These are phyloP conservation scores for Linum usitatissimum DNA, from an alignment of 345 rosid species.

Conservation along the genomic window DNA sequence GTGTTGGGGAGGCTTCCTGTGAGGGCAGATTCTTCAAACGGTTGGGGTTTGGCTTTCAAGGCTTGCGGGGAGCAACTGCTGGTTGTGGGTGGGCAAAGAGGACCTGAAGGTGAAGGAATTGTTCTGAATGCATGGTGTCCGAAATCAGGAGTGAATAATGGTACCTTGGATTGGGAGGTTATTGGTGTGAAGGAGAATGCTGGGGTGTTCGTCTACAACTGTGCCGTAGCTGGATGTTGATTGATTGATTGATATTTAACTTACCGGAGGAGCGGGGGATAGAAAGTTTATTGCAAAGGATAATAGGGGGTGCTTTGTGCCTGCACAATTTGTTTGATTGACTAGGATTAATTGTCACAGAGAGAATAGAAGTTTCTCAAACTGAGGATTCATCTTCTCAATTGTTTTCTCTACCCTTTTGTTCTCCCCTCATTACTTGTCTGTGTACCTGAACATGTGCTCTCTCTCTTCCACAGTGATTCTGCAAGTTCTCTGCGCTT, in stretches of 20 bases:
- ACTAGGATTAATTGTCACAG: background rate
- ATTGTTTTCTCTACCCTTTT: background rate
- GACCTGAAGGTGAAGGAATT: conserved; percentile 52
- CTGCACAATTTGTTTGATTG: background rate
- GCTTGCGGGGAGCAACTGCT: conserved; percentile 58
- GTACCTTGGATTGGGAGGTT: conserved; percentile 68
- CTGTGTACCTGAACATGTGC: background rate
- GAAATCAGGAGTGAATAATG: conserved; percentile 41
- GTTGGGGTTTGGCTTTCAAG: conserved; percentile 85
- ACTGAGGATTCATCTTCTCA: background rate
- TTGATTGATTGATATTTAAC: background rate
- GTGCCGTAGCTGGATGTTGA: conserved; percentile 78
- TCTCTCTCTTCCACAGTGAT: background rate
- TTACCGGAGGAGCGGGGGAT: background rate
- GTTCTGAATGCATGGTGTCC: conserved; percentile 79
- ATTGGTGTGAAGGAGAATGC: conserved; percentile 58
- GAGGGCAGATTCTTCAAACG: conserved; percentile 62
- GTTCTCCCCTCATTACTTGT: background rate
- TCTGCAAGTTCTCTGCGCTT: background rate
- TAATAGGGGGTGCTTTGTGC: background rate
- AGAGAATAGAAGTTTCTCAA: background rate
- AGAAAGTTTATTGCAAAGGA: background rate
- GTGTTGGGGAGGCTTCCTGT: conserved; percentile 74
- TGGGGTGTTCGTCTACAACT: conserved; percentile 78
- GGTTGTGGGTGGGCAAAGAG: conserved; percentile 65